Conservation (phyloP, 2,329 filamentous ascomycete species). For the Colletotrichum trifolii region DNA sequence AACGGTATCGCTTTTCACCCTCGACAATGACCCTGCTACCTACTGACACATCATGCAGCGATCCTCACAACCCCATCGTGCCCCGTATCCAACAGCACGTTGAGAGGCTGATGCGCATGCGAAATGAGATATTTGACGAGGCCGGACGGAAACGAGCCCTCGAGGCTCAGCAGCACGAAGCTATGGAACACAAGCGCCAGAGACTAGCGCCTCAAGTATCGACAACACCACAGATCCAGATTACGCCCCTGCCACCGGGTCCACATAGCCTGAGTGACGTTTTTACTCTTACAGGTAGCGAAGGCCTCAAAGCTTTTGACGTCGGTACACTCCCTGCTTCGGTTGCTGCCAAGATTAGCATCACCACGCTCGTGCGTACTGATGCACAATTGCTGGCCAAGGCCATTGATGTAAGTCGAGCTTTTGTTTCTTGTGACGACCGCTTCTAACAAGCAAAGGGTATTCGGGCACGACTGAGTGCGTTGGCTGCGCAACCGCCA, state of each 20-base stretch:
- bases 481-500: constrained; percentile 58
- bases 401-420: constrained; percentile 74
- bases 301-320: constrained; percentile 81
- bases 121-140: constrained; percentile 84
- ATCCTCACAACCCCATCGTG: constrained; percentile 80
- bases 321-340: constrained; percentile 81
- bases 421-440: constrained; percentile 30
- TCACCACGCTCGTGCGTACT: constrained; percentile 79
- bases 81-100: constrained; percentile 88
- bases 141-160: constrained; percentile 80
- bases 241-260: constrained; percentile 79
- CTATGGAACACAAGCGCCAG: constrained; percentile 85
- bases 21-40: background rate
- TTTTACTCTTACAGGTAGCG: constrained; percentile 85
- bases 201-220: constrained; percentile 59
- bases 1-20: constrained; percentile 65
- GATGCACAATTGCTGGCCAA: constrained; percentile 75
- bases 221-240: constrained; percentile 54
- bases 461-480: constrained; percentile 61
- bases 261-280: constrained; percentile 84
- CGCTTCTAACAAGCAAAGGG: constrained; percentile 49
- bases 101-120: constrained; percentile 82
- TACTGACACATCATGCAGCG: constrained; percentile 61
- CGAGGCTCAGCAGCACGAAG: constrained; percentile 76
- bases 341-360: constrained; percentile 82